phyloP scores from a whole-genome alignment of 495 filamentous ascomycete genomes.

The Aspergillus conjunctus region DNA sequence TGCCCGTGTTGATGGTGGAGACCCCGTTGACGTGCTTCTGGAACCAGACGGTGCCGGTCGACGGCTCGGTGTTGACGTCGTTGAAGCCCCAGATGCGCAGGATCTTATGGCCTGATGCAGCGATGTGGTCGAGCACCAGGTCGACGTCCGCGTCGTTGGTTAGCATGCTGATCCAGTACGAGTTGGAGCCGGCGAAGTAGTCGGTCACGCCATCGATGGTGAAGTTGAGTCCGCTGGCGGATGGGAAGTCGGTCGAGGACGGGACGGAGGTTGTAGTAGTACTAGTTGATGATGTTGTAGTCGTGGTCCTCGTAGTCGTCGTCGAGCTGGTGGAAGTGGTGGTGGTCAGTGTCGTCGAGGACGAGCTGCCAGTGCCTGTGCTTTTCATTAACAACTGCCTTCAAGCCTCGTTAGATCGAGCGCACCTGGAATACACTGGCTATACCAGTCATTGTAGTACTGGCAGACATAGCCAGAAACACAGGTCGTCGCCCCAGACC shows the following conservation, averaged over 20 bases:
- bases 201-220: conserved; percentile 62
- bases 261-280: conserved; percentile 7
- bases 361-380: conserved; percentile 1
- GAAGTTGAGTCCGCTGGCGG: conserved; percentile 39
- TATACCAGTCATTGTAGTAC: conserved; percentile 41
- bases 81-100: conserved; percentile 76
- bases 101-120: conserved; percentile 63
- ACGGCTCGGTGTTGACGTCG: conserved; percentile 55
- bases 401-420: not conserved
- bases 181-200: conserved; percentile 70
- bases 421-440: conserved; percentile 37
- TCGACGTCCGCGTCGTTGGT: conserved; percentile 64
- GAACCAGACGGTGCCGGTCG: conserved; percentile 57
- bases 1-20: conserved; percentile 66
- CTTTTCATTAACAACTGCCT: not conserved
- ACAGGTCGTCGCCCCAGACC: conserved; percentile 32
- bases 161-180: conserved; percentile 75
- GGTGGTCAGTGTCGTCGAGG: conserved; percentile 15
- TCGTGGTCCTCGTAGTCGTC: conserved; percentile 16
- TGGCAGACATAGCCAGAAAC: conserved; percentile 35
- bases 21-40: conserved; percentile 56
- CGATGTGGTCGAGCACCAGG: conserved; percentile 51
- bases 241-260: conserved; percentile 14
- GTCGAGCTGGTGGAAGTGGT: conserved; percentile 13
- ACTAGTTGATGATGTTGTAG: conserved; percentile 21